These are phyloP conservation scores for Euryodendron excelsum DNA, from an alignment of 148 eudicot species.

Conservation along the genomic window DNA sequence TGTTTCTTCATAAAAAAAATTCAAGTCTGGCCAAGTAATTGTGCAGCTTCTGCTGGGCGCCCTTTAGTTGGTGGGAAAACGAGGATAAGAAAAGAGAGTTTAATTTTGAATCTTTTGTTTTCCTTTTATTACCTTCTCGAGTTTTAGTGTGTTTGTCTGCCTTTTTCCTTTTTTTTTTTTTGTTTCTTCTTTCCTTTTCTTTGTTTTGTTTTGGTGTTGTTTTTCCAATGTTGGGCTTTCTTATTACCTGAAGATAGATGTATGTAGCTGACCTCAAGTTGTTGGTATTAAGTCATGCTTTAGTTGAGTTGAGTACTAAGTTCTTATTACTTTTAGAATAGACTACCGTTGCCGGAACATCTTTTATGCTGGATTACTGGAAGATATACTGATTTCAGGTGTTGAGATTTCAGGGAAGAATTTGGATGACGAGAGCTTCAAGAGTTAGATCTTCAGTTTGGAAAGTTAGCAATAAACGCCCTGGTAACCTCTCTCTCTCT, in stretches of 20 bases:
- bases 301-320: background rate
- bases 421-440: constrained; percentile 77
- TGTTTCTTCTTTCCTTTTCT: no score
- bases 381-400: constrained; percentile 6
- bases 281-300: background rate
- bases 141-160: no score
- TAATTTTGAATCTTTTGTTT: no score
- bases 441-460: constrained; percentile 85
- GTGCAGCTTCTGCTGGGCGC: no score
- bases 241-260: background rate
- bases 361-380: background rate
- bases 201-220: no score
- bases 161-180: no score
- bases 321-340: background rate
- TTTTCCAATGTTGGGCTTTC: background rate
- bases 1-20: background rate
- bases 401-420: constrained; percentile 44
- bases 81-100: no score
- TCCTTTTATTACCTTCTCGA: no score
- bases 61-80: no score
- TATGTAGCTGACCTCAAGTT: background rate
- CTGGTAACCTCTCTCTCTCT: constrained; percentile 43
- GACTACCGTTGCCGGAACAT: background rate
- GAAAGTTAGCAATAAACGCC: constrained; percentile 83
- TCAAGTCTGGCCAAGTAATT: background rate